Conservation (phyloP, 371 early-diverging fungal species). For the Mortierella sp. region DNA sequence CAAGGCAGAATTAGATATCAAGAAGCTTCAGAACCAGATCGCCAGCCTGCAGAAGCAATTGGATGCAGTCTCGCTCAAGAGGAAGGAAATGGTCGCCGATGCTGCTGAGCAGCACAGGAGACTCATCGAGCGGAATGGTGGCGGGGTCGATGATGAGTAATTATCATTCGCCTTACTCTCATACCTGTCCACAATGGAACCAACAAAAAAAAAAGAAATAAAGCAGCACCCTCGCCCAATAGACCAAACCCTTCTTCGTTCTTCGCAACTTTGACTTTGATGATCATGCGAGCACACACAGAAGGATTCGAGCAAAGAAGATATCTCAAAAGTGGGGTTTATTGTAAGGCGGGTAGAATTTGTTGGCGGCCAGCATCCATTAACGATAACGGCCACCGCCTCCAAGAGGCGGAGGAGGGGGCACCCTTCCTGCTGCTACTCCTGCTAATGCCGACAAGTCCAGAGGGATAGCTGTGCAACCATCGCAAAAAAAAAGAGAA, state of each 20-base stretch:
- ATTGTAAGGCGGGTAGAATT: neutral
- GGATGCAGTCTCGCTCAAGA: conserved; percentile 37
- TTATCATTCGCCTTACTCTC: neutral
- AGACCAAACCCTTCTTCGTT: neutral
- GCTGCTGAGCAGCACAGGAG: conserved; percentile 38
- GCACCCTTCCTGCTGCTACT: conserved; percentile 25
- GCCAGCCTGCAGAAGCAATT: conserved; percentile 44
- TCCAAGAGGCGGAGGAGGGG: conserved; percentile 39
- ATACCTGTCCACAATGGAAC: neutral
- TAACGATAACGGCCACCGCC: conserved; percentile 41
- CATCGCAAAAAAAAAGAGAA: neutral
- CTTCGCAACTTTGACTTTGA: neutral
- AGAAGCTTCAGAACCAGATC: conserved; percentile 42
- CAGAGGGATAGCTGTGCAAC: conserved; percentile 28
- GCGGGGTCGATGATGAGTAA: conserved; percentile 14
- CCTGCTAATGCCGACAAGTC: conserved; percentile 41
- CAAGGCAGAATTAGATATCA: conserved; percentile 37
- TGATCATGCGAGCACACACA: neutral
- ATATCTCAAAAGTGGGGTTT: neutral
- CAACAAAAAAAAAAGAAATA: neutral
- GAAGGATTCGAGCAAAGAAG: neutral
- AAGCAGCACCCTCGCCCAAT: neutral
- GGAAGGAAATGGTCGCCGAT: conserved; percentile 44
- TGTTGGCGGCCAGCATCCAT: neutral
- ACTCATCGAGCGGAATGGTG: conserved; percentile 16